Percentiles rank a stretch among this genome's conserved stretches.
Conservation (phyloP, 768 basidiomycete species). For the Mycena olivaceomarginata region DNA sequence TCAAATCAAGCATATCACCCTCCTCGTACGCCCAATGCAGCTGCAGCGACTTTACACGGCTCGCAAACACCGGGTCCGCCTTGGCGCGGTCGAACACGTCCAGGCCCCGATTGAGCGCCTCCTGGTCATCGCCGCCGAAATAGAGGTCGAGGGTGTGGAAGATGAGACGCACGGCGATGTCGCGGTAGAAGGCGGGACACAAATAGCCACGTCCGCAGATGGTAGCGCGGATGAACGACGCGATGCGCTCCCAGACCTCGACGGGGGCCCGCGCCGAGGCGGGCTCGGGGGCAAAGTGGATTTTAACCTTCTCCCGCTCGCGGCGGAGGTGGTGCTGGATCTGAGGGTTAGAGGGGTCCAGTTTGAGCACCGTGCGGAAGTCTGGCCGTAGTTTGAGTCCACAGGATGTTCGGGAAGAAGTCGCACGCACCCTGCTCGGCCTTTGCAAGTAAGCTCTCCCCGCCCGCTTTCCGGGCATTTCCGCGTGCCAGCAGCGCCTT, state of each 20-base stretch:
- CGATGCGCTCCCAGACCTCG: constrained; percentile 83
- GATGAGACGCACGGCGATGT: constrained; percentile 78
- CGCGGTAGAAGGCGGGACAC: constrained; percentile 77
- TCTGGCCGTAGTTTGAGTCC: constrained; percentile 60
- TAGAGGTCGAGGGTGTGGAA: constrained; percentile 83
- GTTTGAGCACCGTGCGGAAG: constrained; percentile 74
- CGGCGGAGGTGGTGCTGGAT: constrained; percentile 68
- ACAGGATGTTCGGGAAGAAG: background rate
- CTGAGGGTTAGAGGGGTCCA: constrained; percentile 77
- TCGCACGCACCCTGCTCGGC: constrained; percentile 74
- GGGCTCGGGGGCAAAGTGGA: constrained; percentile 72
- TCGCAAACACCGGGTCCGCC: constrained; percentile 76
- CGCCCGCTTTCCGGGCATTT: constrained; percentile 73
- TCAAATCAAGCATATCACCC: constrained; percentile 79
- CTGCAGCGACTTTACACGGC: constrained; percentile 73
- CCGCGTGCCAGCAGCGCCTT: constrained; percentile 76
- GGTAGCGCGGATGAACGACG: constrained; percentile 75
- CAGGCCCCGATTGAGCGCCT: constrained; percentile 75
- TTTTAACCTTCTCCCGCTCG: constrained; percentile 62
- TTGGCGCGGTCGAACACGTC: constrained; percentile 83
- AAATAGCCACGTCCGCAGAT: constrained; percentile 84
- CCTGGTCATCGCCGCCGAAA: constrained; percentile 72
- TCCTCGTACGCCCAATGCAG: constrained; percentile 85
- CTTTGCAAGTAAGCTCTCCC: constrained; percentile 72
- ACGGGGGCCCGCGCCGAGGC: constrained; percentile 77